phyloP scores from a whole-genome alignment of 1,139 yeast genomes.

The Magnusiomyces tetraspermus region DNA sequence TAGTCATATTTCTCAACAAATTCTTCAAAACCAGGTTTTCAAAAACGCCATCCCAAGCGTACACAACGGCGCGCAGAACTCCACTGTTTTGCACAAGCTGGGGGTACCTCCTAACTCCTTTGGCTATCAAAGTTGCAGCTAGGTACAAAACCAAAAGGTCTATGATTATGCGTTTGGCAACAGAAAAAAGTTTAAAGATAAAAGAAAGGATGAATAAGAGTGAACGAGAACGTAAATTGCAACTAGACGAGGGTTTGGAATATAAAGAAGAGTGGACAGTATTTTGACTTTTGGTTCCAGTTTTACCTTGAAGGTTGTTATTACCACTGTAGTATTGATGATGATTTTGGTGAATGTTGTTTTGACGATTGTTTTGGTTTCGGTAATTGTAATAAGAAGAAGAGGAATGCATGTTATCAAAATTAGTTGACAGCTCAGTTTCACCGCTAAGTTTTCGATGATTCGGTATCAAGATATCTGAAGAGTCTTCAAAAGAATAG shows the following conservation, averaged over 20 bases:
- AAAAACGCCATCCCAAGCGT: neutral
- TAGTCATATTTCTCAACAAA: neutral
- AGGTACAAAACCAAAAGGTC: constrained; percentile 1
- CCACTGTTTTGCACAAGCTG: neutral
- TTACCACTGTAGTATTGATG: no score
- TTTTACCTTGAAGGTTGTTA: no score
- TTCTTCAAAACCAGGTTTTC: neutral
- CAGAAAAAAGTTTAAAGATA: neutral
- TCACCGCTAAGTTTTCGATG: neutral
- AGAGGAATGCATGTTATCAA: neutral
- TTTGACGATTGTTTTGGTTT: neutral
- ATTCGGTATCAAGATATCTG: no score
- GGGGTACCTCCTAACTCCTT: neutral
- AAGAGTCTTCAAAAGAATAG: no score
- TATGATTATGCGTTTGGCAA: neutral
- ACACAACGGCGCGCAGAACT: neutral
- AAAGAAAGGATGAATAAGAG: neutral
- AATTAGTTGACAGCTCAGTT: neutral
- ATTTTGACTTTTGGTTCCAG: neutral
- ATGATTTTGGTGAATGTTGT: no score
- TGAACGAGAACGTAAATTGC: neutral
- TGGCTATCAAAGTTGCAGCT: neutral
- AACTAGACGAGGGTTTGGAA: neutral
- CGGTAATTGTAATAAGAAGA: neutral
- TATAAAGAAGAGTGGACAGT: neutral